These are phyloP conservation scores for Hyaloscypha variabilis DNA, from an alignment of 495 filamentous ascomycete genomes.

Conservation along the genomic window DNA sequence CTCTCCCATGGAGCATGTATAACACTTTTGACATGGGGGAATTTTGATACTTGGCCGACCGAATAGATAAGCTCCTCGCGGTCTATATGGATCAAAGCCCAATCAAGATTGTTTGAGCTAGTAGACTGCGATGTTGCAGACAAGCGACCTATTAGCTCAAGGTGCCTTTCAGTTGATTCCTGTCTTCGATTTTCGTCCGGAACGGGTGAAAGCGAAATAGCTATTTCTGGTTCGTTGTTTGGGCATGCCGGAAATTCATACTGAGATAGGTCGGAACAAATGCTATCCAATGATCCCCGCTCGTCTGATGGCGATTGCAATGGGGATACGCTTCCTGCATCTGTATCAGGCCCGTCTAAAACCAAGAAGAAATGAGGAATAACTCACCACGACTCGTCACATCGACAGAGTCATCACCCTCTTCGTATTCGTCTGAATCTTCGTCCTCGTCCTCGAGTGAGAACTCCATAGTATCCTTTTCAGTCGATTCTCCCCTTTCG, in stretches of 20 bases:
- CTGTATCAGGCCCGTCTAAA: not conserved
- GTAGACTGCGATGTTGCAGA: too few relatives aligned
- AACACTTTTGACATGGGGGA: not conserved
- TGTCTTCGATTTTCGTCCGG: too few relatives aligned
- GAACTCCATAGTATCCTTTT: not conserved
- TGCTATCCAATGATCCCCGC: too few relatives aligned
- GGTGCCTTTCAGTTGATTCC: too few relatives aligned
- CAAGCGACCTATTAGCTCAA: too few relatives aligned
- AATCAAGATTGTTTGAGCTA: not conserved
- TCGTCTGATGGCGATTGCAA: not conserved
- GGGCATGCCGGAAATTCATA: too few relatives aligned
- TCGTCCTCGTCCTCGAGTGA: not conserved
- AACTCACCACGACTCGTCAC: conserved; percentile 1
- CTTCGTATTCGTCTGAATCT: not conserved
- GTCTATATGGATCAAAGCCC: not conserved
- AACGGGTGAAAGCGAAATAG: too few relatives aligned
- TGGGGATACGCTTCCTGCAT: not conserved
- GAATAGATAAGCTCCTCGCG: not conserved
- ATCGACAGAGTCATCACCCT: not conserved
- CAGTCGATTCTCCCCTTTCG: not conserved
- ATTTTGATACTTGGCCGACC: not conserved
- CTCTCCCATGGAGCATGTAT: not conserved
- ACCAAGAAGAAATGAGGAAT: not conserved
- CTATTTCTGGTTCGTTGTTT: too few relatives aligned
- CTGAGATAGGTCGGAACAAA: too few relatives aligned